Evolutionary conservation across 768 basidiomycete species (phyloP), one percentile per base, ranked within the genome.

Genomic region (Saitozyma podzolica): DNA sequence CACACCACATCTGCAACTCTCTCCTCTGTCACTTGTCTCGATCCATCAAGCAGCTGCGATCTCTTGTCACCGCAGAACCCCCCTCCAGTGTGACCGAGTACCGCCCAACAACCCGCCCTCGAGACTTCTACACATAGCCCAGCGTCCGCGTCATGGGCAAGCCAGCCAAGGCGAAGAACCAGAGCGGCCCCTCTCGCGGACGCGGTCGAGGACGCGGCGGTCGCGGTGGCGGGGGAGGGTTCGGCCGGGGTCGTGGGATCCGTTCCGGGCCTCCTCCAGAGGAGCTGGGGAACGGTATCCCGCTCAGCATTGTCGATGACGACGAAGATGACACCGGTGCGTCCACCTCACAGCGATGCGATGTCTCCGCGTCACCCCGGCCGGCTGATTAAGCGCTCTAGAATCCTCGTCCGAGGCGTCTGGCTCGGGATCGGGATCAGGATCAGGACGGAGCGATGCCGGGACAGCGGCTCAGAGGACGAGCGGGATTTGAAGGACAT

Each of bases 401-500:
- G 62, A 55, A 2, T 48, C 42, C 9, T 55, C 57, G 14, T 52
- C 64, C 14, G 40, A 42, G 39, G 56, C 64, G 20, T 52, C 60
- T 29, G 55, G 54, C 7, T 58, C 56, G 48, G 58, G 54, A 19
- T 50, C 59, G 9, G 61, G 56, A 51, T 60, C 57, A 48, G 17
- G 53, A 50, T 56, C 51, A n/a, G 49, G 56, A 67, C 19, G 47
- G 9, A 51, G 40, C 17, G 56, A 43, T 41, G 52, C 53, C 6
- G 65, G 14, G 51, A 45, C 29, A 6, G 54, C 54, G 37, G 81
- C 82, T 29, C 29, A 29, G 29, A 29, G 8, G 80, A 83, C 3
- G 80, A 80, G 2, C 37, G 48, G 4, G 52, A 61, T 9, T 81
- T 82, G 9, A 80, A 83, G 4, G 80, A 80, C 3, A 49, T 70